Conservation (phyloP, 2,329 filamentous ascomycete genomes). For the Nemania sp. region DNA sequence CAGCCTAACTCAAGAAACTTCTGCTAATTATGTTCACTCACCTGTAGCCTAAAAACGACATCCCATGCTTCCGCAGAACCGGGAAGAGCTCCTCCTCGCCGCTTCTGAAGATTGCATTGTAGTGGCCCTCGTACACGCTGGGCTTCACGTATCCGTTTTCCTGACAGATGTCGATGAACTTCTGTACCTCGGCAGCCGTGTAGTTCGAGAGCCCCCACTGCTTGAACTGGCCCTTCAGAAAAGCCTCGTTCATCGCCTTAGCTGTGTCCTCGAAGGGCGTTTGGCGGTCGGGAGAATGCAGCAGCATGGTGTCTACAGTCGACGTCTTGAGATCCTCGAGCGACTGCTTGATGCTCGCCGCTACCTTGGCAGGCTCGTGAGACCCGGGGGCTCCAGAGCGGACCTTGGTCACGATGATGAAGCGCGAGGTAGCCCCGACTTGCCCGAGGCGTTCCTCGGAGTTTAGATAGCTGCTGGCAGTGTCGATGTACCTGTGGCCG, state of each 20-base stretch:
- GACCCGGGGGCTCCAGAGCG: slow-evolving; percentile 28
- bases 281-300: slow-evolving; percentile 50
- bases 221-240: slow-evolving; percentile 39
- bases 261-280: slow-evolving; percentile 49
- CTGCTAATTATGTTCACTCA: background rate
- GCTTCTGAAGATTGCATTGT: slow-evolving; percentile 50
- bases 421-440: slow-evolving; percentile 36
- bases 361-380: slow-evolving; percentile 39
- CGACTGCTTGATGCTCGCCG: slow-evolving; percentile 40
- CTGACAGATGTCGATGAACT: slow-evolving; percentile 49
- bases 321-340: slow-evolving; percentile 37
- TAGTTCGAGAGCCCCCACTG: slow-evolving; percentile 54
- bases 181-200: slow-evolving; percentile 48
- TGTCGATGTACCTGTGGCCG: slow-evolving; percentile 47
- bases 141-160: slow-evolving; percentile 48
- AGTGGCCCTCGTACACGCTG: slow-evolving; percentile 53
- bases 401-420: slow-evolving; percentile 47
- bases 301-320: slow-evolving; percentile 26
- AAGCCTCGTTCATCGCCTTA: slow-evolving; percentile 48
- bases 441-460: slow-evolving; percentile 42
- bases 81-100: slow-evolving; percentile 50
- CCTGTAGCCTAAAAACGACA: slow-evolving; percentile 51
- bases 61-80: slow-evolving; percentile 46
- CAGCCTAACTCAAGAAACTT: background rate
- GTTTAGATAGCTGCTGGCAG: slow-evolving; percentile 41